Conservation (phyloP, 345 rosid genomes). For the Eucalyptus coolabah region DNA sequence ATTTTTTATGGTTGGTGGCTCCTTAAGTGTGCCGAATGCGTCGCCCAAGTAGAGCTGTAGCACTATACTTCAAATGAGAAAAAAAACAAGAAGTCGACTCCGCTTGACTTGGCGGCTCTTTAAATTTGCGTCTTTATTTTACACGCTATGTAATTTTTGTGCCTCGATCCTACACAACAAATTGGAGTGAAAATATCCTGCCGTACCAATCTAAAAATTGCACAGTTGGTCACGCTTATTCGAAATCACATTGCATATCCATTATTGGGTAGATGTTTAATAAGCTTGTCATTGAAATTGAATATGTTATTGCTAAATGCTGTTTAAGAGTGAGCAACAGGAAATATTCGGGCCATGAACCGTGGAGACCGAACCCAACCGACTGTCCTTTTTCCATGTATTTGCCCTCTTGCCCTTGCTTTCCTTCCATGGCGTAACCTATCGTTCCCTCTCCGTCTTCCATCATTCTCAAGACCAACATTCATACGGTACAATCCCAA, state of each 20-base stretch:
- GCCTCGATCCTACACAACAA: accelerated
- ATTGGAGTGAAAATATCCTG: background rate
- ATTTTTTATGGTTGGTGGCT: background rate
- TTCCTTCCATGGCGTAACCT: conserved; percentile 19
- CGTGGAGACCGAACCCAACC: background rate
- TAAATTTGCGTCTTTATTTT: background rate
- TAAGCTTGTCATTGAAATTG: background rate
- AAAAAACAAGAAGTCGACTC: background rate
- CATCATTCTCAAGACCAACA: conserved; percentile 39
- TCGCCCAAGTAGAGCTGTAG: background rate
- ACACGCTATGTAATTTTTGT: accelerated
- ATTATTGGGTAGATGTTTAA: background rate
- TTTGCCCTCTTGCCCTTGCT: conserved; percentile 3
- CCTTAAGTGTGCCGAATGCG: background rate
- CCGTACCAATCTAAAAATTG: background rate
- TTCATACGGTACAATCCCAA: background rate
- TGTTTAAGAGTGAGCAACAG: background rate
- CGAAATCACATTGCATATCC: background rate
- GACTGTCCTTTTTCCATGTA: background rate
- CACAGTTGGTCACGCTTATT: background rate
- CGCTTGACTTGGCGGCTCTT: accelerated
- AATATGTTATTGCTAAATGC: background rate
- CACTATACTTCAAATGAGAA: background rate
- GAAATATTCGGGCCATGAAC: background rate
- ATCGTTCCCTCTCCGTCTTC: background rate